Conservation (phyloP, 2,329 filamentous ascomycete genomes). For the Rutstroemia sp. region DNA sequence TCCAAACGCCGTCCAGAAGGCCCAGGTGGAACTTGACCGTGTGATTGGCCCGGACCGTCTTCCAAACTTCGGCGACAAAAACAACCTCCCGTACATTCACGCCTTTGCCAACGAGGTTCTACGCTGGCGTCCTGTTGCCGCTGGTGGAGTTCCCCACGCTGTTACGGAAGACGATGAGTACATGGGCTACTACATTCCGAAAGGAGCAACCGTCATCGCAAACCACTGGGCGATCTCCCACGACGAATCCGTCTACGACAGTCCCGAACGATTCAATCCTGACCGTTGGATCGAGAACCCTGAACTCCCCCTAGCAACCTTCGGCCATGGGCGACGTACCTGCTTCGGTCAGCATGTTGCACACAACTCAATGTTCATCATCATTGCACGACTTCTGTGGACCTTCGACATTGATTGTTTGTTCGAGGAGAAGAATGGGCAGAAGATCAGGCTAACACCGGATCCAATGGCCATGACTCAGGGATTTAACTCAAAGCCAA, state of each 20-base stretch:
- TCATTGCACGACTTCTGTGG: not conserved
- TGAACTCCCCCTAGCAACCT: slow-evolving; percentile 37
- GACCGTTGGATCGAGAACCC: slow-evolving; percentile 36
- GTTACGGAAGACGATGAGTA: slow-evolving; percentile 48
- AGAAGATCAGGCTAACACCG: not conserved
- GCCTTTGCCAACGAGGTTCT: slow-evolving; percentile 39
- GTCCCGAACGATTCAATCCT: slow-evolving; percentile 39
- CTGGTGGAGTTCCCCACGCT: slow-evolving; percentile 46
- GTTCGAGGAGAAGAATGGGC: not conserved
- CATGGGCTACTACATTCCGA: slow-evolving; percentile 47
- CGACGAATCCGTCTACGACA: slow-evolving; percentile 34
- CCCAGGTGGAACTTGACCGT: slow-evolving; percentile 38
- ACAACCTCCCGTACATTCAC: slow-evolving; percentile 36
- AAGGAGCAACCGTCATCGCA: slow-evolving; percentile 41
- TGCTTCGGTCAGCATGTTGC: slow-evolving; percentile 30
- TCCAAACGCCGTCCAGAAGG: slow-evolving; percentile 39
- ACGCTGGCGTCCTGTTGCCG: slow-evolving; percentile 39
- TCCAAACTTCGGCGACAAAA: slow-evolving; percentile 29
- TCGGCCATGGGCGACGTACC: slow-evolving; percentile 43
- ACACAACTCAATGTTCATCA: not conserved
- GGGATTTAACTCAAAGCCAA: not conserved
- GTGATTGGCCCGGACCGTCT: slow-evolving; percentile 31
- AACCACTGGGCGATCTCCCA: slow-evolving; percentile 50
- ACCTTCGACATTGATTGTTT: not conserved
- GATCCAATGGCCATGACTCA: not conserved